A percentile compares a stretch with the other conserved stretches of the same genome.
phyloP scores from a whole-genome alignment of 306 rosid species.

The Quercus suber region DNA sequence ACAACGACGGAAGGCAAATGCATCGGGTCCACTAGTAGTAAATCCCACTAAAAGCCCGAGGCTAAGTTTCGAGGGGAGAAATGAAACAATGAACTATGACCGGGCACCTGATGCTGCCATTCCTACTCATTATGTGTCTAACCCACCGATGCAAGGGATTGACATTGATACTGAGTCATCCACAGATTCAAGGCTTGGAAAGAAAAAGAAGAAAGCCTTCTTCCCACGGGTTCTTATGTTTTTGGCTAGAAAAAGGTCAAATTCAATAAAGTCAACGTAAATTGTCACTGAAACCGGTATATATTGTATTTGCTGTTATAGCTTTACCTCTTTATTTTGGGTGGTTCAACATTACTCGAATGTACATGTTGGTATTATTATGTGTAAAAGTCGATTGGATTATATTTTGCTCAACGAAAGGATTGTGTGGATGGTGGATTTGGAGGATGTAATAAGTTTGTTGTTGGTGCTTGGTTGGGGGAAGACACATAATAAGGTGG shows the following conservation, averaged over 20 bases:
- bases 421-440: slow-evolving; percentile 35
- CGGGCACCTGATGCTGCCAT: slow-evolving; percentile 21
- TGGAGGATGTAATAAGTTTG: slow-evolving; percentile 30
- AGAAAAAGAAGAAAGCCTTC: slow-evolving; percentile 72
- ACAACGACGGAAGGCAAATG: slow-evolving; percentile 64
- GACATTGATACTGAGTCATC: slow-evolving; percentile 41
- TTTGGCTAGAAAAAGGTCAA: slow-evolving; percentile 63
- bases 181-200: slow-evolving; percentile 54
- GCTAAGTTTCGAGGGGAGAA: slow-evolving; percentile 61
- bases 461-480: slow-evolving; percentile 28
- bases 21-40: slow-evolving; percentile 46
- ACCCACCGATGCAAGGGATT: slow-evolving; percentile 43
- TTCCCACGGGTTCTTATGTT: slow-evolving; percentile 90
- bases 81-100: slow-evolving; percentile 38
- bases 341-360: slow-evolving; percentile 9
- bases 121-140: slow-evolving; percentile 35
- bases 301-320: slow-evolving; percentile 28
- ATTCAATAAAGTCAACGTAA: slow-evolving; percentile 47
- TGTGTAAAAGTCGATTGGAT: slow-evolving; percentile 42
- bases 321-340: slow-evolving; percentile 24
- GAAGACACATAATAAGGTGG: slow-evolving; percentile 35
- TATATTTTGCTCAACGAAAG: slow-evolving; percentile 29
- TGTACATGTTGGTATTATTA: slow-evolving; percentile 35
- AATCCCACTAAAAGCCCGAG: slow-evolving; percentile 61
- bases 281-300: slow-evolving; percentile 16